These are phyloP conservation scores for Exophiala viscosa DNA, from an alignment of 2,329 filamentous ascomycete genomes.

Conservation along the genomic window DNA sequence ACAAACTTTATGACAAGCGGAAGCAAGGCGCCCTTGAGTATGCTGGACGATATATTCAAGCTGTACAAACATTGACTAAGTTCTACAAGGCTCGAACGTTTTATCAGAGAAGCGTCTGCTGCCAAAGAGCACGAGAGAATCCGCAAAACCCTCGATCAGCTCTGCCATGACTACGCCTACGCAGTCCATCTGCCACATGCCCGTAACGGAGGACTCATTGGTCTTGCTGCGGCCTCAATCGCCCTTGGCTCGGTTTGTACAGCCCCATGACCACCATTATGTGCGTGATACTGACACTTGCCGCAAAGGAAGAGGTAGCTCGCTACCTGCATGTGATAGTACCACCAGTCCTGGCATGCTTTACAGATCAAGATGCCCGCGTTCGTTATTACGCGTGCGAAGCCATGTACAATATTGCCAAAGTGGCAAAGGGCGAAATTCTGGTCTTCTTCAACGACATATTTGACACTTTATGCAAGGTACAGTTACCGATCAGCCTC, in stretches of 20 bases:
- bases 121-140: constrained; percentile 76
- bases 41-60: constrained; percentile 6
- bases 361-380: constrained; percentile 94
- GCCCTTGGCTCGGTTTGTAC: constrained; percentile 81
- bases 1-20: constrained; percentile 98
- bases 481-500: constrained; percentile 38
- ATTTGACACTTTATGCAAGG: constrained; percentile 95
- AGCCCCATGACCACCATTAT: neutral
- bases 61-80: constrained; percentile 10
- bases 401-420: constrained; percentile 99
- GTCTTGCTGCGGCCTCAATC: constrained; percentile 90
- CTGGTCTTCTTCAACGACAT: constrained; percentile 97
- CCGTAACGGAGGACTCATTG: constrained; percentile 92
- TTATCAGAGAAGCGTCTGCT: constrained; percentile 78
- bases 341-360: constrained; percentile 92
- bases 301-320: constrained; percentile 69
- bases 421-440: constrained; percentile 97
- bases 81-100: constrained; percentile 70
- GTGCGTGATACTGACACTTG: neutral
- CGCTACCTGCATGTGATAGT: constrained; percentile 91
- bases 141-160: constrained; percentile 84
- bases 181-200: constrained; percentile 95
- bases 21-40: constrained; percentile 96
- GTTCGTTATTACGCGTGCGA: constrained; percentile 98
- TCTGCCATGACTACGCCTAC: constrained; percentile 97